Conservation (phyloP, 768 basidiomycete genomes). For the Termitomyces sp. region DNA sequence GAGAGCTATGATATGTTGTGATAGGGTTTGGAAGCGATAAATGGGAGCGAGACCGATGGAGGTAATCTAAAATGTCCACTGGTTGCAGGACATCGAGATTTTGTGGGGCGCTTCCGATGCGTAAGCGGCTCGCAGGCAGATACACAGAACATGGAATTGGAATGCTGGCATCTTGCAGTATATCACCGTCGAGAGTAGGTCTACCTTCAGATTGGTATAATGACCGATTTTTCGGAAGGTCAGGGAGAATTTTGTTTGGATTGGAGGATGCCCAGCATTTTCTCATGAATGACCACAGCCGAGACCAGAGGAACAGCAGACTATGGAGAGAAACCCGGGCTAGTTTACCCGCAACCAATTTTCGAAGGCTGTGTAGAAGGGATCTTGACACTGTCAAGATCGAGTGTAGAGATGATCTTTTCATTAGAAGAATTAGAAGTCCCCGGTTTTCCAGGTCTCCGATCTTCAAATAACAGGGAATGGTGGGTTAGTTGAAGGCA, state of each 20-base stretch:
- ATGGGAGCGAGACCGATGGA: background rate
- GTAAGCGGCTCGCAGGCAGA: background rate
- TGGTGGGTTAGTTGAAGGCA: too few species aligned
- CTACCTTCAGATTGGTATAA: background rate
- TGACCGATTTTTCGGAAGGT: background rate
- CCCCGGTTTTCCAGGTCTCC: background rate
- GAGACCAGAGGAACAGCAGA: constrained; percentile 3
- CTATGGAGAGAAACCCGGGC: background rate
- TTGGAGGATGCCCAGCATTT: background rate
- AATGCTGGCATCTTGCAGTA: background rate
- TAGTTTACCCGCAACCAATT: constrained; percentile 3
- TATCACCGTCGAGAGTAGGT: background rate
- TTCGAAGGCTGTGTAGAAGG: constrained; percentile 3
- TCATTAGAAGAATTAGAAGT: background rate
- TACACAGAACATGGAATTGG: background rate
- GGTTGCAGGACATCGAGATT: background rate
- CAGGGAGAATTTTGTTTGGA: background rate
- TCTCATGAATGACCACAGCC: background rate
- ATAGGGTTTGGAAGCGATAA: background rate
- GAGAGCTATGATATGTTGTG: background rate
- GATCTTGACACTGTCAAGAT: background rate
- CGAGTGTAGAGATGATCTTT: background rate
- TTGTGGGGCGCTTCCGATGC: background rate
- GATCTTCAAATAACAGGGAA: too few species aligned
- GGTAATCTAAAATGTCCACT: background rate